phyloP scores from a whole-genome alignment of 768 basidiomycete genomes.

The Pleurotus eryngii region DNA sequence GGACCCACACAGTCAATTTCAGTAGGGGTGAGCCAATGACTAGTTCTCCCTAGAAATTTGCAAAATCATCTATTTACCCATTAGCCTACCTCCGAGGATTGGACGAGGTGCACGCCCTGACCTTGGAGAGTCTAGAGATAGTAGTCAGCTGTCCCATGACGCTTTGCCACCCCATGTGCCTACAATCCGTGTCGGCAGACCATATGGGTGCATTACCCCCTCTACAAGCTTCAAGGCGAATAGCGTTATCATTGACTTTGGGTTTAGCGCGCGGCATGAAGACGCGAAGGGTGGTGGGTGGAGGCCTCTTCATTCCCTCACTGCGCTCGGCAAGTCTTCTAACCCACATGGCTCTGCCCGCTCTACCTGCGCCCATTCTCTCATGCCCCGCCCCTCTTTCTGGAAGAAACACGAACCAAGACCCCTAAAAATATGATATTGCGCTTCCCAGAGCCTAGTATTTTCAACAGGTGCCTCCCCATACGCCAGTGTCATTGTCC shows the following conservation, averaged over 20 bases:
- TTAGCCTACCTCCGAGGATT: slow-evolving; percentile 3
- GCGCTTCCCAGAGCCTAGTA: background rate
- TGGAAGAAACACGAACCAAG: background rate
- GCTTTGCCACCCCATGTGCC: background rate
- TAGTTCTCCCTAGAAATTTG: no score
- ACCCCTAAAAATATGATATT: background rate
- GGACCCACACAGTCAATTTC: no score
- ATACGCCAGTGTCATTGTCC: background rate
- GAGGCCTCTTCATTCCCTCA: no score
- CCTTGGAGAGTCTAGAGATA: background rate
- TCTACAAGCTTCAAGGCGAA: background rate
- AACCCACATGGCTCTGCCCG: background rate
- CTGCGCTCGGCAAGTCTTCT: background rate
- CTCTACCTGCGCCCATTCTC: slow-evolving; percentile 3
- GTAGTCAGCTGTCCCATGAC: background rate
- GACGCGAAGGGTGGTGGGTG: no score
- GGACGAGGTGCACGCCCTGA: slow-evolving; percentile 2
- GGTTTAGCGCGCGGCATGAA: background rate
- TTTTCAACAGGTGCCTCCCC: background rate
- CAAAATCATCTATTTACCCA: background rate
- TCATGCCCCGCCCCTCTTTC: background rate
- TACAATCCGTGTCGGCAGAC: background rate
- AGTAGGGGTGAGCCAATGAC: no score
- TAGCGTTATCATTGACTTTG: background rate
- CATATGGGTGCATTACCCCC: background rate